Conservation (phyloP, 2,329 filamentous ascomycete genomes). For the Trichoderma sp. region DNA sequence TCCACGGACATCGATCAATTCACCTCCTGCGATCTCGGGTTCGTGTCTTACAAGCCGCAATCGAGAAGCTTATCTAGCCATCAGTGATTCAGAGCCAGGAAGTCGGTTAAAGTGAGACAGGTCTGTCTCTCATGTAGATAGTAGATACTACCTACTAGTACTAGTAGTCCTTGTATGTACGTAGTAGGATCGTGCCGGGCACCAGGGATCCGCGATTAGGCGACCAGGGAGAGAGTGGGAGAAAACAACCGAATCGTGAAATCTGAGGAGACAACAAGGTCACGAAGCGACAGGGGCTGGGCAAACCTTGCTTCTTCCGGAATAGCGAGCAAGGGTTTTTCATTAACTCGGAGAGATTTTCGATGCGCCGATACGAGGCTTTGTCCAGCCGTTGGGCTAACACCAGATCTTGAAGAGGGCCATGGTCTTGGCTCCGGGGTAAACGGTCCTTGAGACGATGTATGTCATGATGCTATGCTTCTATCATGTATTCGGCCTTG, state of each 20-base stretch:
- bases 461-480: no score
- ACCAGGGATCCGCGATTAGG: neutral
- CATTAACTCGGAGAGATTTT: neutral
- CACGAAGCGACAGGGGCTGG: neutral
- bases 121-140: neutral
- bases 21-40: neutral
- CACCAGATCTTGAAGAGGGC: no score
- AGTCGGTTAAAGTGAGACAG: slow-evolving; percentile 23
- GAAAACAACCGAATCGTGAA: neutral
- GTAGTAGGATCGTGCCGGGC: neutral
- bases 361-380: neutral
- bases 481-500: no score
- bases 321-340: neutral
- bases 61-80: neutral
- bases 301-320: neutral
- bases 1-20: neutral
- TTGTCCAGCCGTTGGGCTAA: neutral
- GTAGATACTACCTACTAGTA: neutral
- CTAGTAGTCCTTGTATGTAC: no score
- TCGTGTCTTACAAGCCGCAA: neutral
- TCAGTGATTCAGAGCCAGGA: neutral
- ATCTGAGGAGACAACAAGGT: neutral
- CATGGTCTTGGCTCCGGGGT: no score
- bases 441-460: no score
- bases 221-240: neutral